Conservation (phyloP, 768 basidiomycete species). For the Asterophora lycoperdoides region DNA sequence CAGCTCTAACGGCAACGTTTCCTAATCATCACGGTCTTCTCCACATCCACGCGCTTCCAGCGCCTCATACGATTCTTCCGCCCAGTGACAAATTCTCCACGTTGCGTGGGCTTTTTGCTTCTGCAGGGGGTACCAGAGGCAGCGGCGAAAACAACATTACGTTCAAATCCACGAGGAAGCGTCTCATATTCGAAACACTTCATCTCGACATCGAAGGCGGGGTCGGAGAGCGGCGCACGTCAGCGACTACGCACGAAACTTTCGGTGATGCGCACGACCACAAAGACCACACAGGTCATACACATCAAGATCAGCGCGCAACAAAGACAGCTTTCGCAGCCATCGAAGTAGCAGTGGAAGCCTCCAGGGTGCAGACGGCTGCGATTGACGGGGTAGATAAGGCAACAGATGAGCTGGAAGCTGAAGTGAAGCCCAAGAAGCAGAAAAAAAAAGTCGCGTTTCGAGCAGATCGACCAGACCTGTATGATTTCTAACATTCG, state of each 20-base stretch:
- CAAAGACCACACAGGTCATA: slow-evolving; percentile 1
- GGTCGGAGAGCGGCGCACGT: slow-evolving; percentile 67
- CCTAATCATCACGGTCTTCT: slow-evolving; percentile 86
- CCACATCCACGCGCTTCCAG: slow-evolving; percentile 71
- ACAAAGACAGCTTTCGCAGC: slow-evolving; percentile 27
- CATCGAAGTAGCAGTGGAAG: slow-evolving; percentile 44
- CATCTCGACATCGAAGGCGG: slow-evolving; percentile 88
- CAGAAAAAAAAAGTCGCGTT: slow-evolving; percentile 68
- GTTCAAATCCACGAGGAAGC: slow-evolving; percentile 86
- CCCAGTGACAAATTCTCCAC: slow-evolving; percentile 81
- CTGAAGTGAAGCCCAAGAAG: slow-evolving; percentile 37
- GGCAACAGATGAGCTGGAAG: slow-evolving; percentile 14
- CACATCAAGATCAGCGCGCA: background rate
- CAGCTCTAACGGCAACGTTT: slow-evolving; percentile 68
- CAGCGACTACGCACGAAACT: slow-evolving; percentile 19
- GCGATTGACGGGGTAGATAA: slow-evolving; percentile 11
- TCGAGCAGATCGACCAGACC: slow-evolving; percentile 58
- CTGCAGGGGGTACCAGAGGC: slow-evolving; percentile 46
- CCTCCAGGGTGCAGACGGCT: slow-evolving; percentile 11
- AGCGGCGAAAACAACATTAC: slow-evolving; percentile 96
- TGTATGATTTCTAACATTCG: slow-evolving; percentile 64
- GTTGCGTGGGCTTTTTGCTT: slow-evolving; percentile 72
- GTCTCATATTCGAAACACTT: slow-evolving; percentile 86
- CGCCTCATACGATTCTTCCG: slow-evolving; percentile 66
- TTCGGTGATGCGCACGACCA: slow-evolving; percentile 12